Base-by-base conservation (phyloP, 192 early-diverging fungal genomes). In the Jimgerdemannia flammicorona region DNA sequence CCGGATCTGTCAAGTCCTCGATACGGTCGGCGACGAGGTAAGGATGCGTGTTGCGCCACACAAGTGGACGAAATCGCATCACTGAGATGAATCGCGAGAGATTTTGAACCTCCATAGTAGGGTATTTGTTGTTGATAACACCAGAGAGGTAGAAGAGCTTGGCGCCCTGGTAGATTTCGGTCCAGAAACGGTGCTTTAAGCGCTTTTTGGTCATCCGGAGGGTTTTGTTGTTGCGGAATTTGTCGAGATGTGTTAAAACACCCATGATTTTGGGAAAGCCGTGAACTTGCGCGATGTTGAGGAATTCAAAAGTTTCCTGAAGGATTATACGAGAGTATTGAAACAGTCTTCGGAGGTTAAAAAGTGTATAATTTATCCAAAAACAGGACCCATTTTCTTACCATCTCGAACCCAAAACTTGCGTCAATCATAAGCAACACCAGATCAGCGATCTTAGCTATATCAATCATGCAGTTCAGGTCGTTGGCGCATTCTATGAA, bases 151-250 rank as follows among this genome's bases (percentile, higher is more conserved):
- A 98, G 75, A 99, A 99, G 17, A 99, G 85, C 84, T 99, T 99
- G 70, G 98, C 98, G 20, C 98, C 98, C 75, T 99, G 93, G 81
- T 99, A 98, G 72, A 98, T 98, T 79, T 99, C 98, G n/a, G 98
- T 98, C 98, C 98, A 99, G 87, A 99, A 99, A 77, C 98, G 92
- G 64, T 97, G 96, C 90, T 99, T 99, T 71, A 99, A 86, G 74
- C 87, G 82, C 86, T 98, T 98, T 82, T 98, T 98, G 3, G 91
- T 95, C 49, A 90, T 90, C 72, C 92, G 91, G 72, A 97, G 87
- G 18, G 90, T 81, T 84, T 98, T 98, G 83, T 93, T 95, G 80
- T 98, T 95, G 76, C 93, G 93, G 86, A 99, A 98, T 64, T 93
- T 91, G 72, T 99, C 98, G 72, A 99, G 78, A 79, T 97, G 95